phyloP scores from a whole-genome alignment of 202 grass and related monocot species.

The Setaria italica region DNA sequence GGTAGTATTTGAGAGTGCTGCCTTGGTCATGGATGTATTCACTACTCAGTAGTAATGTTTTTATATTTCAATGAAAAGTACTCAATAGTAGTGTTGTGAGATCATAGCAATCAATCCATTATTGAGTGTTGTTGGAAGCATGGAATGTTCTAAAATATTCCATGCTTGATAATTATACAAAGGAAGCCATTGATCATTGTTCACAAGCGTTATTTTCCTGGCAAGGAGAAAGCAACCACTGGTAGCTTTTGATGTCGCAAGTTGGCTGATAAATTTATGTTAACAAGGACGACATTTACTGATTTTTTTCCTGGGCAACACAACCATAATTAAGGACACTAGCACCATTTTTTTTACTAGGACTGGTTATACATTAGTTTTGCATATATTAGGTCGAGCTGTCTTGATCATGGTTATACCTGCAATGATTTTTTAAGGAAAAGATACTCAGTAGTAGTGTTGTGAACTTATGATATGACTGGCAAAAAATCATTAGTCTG shows the following conservation, averaged over 20 bases:
- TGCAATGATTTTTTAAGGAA: neutral
- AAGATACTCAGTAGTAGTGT: neutral
- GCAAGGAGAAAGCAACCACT: neutral
- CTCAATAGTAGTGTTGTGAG: neutral
- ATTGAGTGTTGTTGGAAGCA: neutral
- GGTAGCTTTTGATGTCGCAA: neutral
- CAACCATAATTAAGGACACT: neutral
- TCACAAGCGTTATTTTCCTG: conserved; percentile 17
- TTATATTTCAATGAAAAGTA: neutral
- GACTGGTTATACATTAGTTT: neutral
- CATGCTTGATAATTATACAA: neutral
- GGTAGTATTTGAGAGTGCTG: conserved; percentile 2
- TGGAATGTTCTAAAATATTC: conserved; percentile 9
- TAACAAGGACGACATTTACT: conserved; percentile 13
- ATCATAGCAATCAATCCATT: neutral
- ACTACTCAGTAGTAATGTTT: neutral
- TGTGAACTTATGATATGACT: too few relatives aligned
- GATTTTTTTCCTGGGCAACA: neutral
- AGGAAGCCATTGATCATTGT: neutral
- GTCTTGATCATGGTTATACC: neutral
- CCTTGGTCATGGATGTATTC: conserved; percentile 22
- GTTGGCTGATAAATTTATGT: conserved; percentile 15
- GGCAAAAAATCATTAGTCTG: neutral
- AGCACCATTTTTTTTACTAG: neutral
- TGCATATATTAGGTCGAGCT: neutral